Conservation (phyloP, 75 land plant species). For the Selaginella tamariscina region DNA sequence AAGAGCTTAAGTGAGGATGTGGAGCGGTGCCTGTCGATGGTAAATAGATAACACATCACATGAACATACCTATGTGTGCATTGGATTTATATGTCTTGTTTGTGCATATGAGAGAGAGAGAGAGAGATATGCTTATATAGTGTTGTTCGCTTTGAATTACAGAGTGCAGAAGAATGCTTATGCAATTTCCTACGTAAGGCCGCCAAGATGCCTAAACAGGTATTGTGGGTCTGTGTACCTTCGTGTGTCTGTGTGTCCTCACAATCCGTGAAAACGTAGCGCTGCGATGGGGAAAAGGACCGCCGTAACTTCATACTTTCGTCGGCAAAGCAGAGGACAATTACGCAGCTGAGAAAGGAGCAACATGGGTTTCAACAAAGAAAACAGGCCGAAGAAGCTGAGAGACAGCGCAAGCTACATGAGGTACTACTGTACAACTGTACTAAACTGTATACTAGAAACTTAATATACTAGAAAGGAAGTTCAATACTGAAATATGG, state of each 20-base stretch:
- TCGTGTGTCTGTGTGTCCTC: too few species aligned
- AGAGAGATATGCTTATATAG: too few species aligned
- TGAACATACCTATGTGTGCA: neutral
- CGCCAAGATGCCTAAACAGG: conserved; percentile 77
- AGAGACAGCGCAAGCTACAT: neutral
- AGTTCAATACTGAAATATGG: too few species aligned
- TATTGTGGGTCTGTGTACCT: conserved; percentile 7
- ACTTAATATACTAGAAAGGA: too few species aligned
- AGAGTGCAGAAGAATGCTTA: conserved; percentile 62
- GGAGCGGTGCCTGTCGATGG: conserved; percentile 88
- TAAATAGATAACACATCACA: conserved; percentile 19
- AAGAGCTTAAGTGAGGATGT: conserved; percentile 59
- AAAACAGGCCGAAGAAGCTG: neutral
- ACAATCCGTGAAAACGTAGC: neutral
- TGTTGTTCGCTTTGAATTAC: neutral
- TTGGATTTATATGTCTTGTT: neutral
- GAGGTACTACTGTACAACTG: neutral
- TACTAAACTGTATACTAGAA: too few species aligned
- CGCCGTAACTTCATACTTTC: neutral
- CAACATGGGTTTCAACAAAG: neutral
- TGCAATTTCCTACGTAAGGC: conserved; percentile 48
- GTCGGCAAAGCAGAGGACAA: neutral
- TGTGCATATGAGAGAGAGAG: too few species aligned
- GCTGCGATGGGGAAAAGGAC: neutral
- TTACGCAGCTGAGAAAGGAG: neutral